Evolutionary conservation across 148 eudicot genomes (phyloP), one percentile per base, ranked within the genome.

Genomic region (Amaranthus hypochondriacus): DNA sequence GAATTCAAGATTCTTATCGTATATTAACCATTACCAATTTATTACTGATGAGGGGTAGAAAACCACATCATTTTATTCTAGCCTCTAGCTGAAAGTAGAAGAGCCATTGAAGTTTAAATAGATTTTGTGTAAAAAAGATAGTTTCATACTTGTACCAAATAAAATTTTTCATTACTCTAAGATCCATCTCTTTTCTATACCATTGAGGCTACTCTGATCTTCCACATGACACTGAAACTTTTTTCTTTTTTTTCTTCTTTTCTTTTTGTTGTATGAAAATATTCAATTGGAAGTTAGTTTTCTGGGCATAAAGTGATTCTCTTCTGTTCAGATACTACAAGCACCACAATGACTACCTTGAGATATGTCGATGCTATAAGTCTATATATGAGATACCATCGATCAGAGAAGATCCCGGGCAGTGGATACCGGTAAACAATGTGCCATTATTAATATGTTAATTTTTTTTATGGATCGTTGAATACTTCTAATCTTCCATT

Each of bases 341-440:
- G 15, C 91, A 92, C 79, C 83, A 76, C 81, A 87, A 87, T 81
- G 90, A 92, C 62, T 88, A 92, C 82, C 97, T 92, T 69, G 95
- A 92, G 79, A 87, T 92, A 73, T 88, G 92, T 75, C 87, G 92
- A 43, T 87, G 93, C 81, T 94, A 88, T 85, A 91, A 88, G 88
- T 66, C 96, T 56, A 89, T 94, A 57, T 91, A 94, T 75, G 98
- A 91, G 55, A 94, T 89, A 53, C 84, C 97, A 44, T 84, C 89
- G 74, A 86, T 89, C 77, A 85, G 78, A 56, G 97, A 88, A 64
- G 85, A 92, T 75, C 86, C 89, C 67, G 81, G 70, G n/a, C 87
- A 78, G 75, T 94, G 98, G 96, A 86, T 82, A 67, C 93, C 90
- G 74, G 97, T 91, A 85, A 68, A 64, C 47, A 9, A 9, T 50